A percentile compares a stretch with the other conserved stretches of the same genome.
phyloP scores from a whole-genome alignment of 2,329 filamentous ascomycete species.

The Apiospora marii region DNA sequence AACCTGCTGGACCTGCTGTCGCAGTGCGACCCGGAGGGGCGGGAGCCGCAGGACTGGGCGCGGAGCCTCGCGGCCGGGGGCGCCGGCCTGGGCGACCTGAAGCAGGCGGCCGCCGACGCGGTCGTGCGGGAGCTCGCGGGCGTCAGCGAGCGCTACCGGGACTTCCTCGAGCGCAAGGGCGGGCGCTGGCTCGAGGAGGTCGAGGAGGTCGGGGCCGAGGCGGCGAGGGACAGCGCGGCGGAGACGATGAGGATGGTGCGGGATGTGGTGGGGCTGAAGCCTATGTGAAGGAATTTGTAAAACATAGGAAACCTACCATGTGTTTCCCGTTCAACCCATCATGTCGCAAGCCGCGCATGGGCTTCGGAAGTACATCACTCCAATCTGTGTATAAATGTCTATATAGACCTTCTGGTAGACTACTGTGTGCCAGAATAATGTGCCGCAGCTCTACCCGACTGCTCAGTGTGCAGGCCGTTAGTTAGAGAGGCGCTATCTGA shows the following conservation, averaged over 20 bases:
- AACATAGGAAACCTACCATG: background rate
- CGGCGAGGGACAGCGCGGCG: slow-evolving; percentile 24
- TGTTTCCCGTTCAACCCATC: background rate
- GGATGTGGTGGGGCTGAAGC: slow-evolving; percentile 14
- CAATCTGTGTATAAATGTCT: background rate
- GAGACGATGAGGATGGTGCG: slow-evolving; percentile 24
- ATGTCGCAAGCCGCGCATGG: background rate
- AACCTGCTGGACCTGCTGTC: slow-evolving; percentile 86
- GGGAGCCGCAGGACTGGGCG: slow-evolving; percentile 30
- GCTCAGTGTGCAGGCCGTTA: background rate
- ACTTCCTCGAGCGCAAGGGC: slow-evolving; percentile 53
- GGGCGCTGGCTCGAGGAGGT: slow-evolving; percentile 64
- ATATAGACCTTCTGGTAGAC: background rate
- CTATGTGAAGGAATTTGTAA: background rate
- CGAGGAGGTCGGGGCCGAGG: slow-evolving; percentile 45
- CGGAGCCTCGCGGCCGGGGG: slow-evolving; percentile 44
- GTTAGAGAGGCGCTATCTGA: background rate
- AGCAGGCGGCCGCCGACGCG: slow-evolving; percentile 67
- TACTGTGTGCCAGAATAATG: background rate
- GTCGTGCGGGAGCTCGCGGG: slow-evolving; percentile 60
- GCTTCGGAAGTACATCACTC: background rate
- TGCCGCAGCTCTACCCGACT: background rate
- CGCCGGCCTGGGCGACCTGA: slow-evolving; percentile 65
- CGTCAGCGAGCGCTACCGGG: slow-evolving; percentile 58
- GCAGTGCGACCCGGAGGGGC: slow-evolving; percentile 60